phyloP scores from a whole-genome alignment of 2,329 filamentous ascomycete species.

The Colletotrichum sp. region DNA sequence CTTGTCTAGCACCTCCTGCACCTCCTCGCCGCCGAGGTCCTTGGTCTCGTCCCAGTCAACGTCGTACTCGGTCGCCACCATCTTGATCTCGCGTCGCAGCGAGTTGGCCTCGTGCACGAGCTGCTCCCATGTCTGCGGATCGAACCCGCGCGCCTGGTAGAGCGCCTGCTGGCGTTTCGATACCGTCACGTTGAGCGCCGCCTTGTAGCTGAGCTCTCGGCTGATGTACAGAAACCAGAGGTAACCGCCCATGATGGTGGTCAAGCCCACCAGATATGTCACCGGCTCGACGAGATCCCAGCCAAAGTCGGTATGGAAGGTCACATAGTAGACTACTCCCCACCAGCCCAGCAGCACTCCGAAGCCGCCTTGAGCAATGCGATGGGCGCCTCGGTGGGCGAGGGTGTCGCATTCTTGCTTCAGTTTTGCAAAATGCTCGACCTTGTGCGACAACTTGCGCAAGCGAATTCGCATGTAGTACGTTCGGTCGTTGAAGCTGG shows the following conservation, averaged over 20 bases:
- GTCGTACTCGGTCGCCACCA: slow-evolving; percentile 84
- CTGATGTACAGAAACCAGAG: slow-evolving; percentile 95
- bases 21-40: slow-evolving; percentile 74
- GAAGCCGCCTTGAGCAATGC: slow-evolving; percentile 82
- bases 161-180: slow-evolving; percentile 77
- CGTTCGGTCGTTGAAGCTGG: slow-evolving; percentile 88
- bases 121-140: slow-evolving; percentile 77
- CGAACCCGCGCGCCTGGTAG: slow-evolving; percentile 78
- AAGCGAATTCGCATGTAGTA: slow-evolving; percentile 83
- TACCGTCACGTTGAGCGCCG: slow-evolving; percentile 86
- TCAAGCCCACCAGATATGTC: slow-evolving; percentile 87
- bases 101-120: slow-evolving; percentile 81
- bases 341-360: slow-evolving; percentile 78
- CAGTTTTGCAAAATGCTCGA: slow-evolving; percentile 72
- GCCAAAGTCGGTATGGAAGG: slow-evolving; percentile 76
- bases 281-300: slow-evolving; percentile 94
- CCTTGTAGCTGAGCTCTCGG: slow-evolving; percentile 84
- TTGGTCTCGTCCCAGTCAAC: slow-evolving; percentile 84
- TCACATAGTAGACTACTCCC: slow-evolving; percentile 78
- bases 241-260: slow-evolving; percentile 87
- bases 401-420: slow-evolving; percentile 83
- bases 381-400: slow-evolving; percentile 78
- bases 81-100: slow-evolving; percentile 78
- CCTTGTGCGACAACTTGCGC: slow-evolving; percentile 71
- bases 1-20: slow-evolving; percentile 60